Conservation (phyloP, 148 eudicot genomes). For the Vaccinium darrowii region DNA sequence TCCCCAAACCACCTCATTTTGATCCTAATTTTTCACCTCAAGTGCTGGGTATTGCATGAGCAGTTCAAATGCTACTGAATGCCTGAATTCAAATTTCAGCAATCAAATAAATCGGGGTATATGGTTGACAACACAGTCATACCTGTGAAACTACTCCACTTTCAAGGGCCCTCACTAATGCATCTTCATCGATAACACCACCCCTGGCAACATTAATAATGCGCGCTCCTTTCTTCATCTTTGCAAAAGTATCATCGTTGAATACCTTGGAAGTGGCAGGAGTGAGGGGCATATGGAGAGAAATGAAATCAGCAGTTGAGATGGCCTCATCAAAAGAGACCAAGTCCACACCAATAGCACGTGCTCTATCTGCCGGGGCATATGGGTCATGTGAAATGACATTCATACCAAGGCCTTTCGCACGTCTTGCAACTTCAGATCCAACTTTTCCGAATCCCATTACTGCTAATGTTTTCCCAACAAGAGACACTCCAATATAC, state of each 20-base stretch:
- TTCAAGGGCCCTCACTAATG: conserved; percentile 84
- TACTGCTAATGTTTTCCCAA: conserved; percentile 78
- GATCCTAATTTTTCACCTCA: neutral
- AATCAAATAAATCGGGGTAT: neutral
- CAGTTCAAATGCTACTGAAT: neutral
- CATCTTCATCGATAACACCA: conserved; percentile 95
- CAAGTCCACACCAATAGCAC: conserved; percentile 81
- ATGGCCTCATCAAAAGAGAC: conserved; percentile 80
- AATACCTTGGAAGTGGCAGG: conserved; percentile 66
- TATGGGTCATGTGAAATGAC: conserved; percentile 90
- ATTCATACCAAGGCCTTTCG: conserved; percentile 90
- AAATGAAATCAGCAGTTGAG: conserved; percentile 69
- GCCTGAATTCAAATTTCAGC: neutral
- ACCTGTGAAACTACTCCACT: conserved; percentile 83
- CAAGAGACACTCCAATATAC: conserved; percentile 85
- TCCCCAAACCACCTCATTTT: neutral
- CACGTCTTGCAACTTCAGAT: conserved; percentile 86
- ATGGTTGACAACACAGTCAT: neutral
- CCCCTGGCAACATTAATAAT: conserved; percentile 88
- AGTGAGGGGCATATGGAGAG: conserved; percentile 96
- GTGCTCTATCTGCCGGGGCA: conserved; percentile 89
- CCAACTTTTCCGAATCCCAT: conserved; percentile 98
- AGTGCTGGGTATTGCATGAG: neutral
- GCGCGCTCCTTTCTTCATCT: conserved; percentile 91
- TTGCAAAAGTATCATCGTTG: conserved; percentile 69